These are phyloP conservation scores for Zasmidium citrigriseum DNA, from an alignment of 2,329 filamentous ascomycete species.

Conservation along the genomic window DNA sequence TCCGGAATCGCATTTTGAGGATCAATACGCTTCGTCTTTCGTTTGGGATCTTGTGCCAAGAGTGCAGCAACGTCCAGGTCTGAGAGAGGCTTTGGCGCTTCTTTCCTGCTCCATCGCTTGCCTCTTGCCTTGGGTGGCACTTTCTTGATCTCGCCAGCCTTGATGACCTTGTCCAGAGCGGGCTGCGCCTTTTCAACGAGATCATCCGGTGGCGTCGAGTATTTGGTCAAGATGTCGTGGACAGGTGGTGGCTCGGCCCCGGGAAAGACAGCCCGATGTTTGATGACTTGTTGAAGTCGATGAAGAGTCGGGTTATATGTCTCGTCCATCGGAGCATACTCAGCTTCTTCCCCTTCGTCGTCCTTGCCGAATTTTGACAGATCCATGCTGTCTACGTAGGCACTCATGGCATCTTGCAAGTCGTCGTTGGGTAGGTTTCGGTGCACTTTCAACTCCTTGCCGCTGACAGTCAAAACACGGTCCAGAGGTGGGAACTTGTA, in stretches of 20 bases:
- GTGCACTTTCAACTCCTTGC: conserved; percentile 77
- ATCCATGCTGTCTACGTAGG: conserved; percentile 93
- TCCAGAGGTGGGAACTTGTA: conserved; percentile 92
- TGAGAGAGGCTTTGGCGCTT: conserved; percentile 79
- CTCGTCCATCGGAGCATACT: conserved; percentile 78
- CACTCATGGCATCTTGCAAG: conserved; percentile 78
- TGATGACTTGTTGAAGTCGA: conserved; percentile 81
- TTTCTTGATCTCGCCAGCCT: conserved; percentile 79
- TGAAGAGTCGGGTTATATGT: conserved; percentile 85
- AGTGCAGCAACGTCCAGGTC: conserved; percentile 84
- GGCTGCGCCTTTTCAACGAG: conserved; percentile 61
- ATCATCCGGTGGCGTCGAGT: conserved; percentile 69
- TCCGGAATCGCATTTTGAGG: conserved; percentile 80
- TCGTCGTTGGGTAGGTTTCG: conserved; percentile 77
- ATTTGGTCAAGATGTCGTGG: conserved; percentile 67
- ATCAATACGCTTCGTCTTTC: conserved; percentile 57
- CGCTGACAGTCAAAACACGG: conserved; percentile 82
- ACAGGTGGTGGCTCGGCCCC: conserved; percentile 63
- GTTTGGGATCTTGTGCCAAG: conserved; percentile 56
- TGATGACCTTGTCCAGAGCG: conserved; percentile 64
- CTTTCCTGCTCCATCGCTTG: conserved; percentile 58
- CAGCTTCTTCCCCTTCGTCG: conserved; percentile 66
- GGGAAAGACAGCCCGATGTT: conserved; percentile 76
- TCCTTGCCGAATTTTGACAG: conserved; percentile 70
- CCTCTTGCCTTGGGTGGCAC: conserved; percentile 46